Conservation (phyloP, 371 early-diverging fungal genomes). For the Encephalitozoon hellem region DNA sequence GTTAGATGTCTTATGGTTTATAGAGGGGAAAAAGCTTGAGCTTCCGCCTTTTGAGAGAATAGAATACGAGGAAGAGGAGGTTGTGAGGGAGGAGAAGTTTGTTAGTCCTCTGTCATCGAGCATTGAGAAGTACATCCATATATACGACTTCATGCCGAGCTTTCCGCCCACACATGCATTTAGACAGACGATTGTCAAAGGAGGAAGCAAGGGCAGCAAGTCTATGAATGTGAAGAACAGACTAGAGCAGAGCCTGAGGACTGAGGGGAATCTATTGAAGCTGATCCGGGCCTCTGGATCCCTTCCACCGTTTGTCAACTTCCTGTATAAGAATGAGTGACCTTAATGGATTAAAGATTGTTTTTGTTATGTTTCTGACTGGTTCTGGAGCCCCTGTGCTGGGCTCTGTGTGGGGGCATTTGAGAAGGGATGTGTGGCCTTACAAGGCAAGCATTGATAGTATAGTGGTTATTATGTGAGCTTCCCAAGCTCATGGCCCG, state of each 20-base stretch:
- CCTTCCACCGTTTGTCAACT: conserved; percentile 43
- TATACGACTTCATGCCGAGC: conserved; percentile 60
- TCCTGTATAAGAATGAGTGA: conserved; percentile 30
- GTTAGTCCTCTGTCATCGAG: conserved; percentile 41
- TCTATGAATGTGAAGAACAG: conserved; percentile 52
- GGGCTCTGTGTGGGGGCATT: too few relatives aligned
- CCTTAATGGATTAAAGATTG: neutral
- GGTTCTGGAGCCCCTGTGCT: neutral
- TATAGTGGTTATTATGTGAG: conserved; percentile 60
- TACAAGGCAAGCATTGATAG: conserved; percentile 54
- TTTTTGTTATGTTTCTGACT: neutral
- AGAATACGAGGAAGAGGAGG: neutral
- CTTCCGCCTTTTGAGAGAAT: neutral
- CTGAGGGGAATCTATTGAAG: conserved; percentile 55
- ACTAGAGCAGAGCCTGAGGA: conserved; percentile 55
- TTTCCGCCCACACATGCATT: conserved; percentile 61
- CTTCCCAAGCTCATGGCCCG: conserved; percentile 59
- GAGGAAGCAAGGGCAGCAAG: conserved; percentile 32
- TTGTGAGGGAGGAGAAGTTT: conserved; percentile 11
- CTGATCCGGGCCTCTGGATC: conserved; percentile 44
- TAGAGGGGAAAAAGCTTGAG: neutral
- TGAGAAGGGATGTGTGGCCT: too few relatives aligned
- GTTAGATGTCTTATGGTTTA: neutral
- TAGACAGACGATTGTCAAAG: conserved; percentile 49
- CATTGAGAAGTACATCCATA: conserved; percentile 55